These are phyloP conservation scores for Hyaloscypha variabilis DNA, from an alignment of 495 filamentous ascomycete genomes.

Conservation along the genomic window DNA sequence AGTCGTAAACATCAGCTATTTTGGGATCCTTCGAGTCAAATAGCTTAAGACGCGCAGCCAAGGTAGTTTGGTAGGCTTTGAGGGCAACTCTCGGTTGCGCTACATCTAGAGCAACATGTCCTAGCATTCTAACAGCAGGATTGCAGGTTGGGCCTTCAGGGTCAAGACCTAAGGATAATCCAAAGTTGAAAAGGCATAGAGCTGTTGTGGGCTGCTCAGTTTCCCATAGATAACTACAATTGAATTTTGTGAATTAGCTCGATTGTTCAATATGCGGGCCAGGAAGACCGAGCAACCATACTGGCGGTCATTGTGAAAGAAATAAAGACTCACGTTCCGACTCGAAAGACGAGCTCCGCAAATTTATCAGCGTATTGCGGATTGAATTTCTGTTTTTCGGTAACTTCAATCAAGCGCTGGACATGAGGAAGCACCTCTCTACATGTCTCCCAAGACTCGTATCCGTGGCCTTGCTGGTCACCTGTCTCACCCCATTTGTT, in stretches of 20 bases:
- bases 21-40: neutral
- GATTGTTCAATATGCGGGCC: neutral
- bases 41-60: neutral
- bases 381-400: slow-evolving; percentile 7
- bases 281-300: neutral
- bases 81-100: slow-evolving; percentile 11
- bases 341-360: slow-evolving; percentile 7
- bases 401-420: neutral
- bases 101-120: slow-evolving; percentile 6
- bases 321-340: slow-evolving; percentile 3
- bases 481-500: neutral
- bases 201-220: slow-evolving; percentile 8
- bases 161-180: slow-evolving; percentile 6
- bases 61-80: slow-evolving; percentile 4
- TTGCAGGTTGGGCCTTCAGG: slow-evolving; percentile 6
- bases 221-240: slow-evolving; percentile 5
- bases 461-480: neutral
- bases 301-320: neutral
- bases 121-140: slow-evolving; percentile 3
- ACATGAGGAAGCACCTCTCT: neutral
- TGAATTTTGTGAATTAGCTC: slow-evolving; percentile 7
- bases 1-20: slow-evolving; percentile 6
- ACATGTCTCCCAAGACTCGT: neutral
- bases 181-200: slow-evolving; percentile 9
- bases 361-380: neutral